Evolutionary conservation across 148 eudicot species (phyloP).

Genomic region (Camellia lanceoleosa): DNA sequence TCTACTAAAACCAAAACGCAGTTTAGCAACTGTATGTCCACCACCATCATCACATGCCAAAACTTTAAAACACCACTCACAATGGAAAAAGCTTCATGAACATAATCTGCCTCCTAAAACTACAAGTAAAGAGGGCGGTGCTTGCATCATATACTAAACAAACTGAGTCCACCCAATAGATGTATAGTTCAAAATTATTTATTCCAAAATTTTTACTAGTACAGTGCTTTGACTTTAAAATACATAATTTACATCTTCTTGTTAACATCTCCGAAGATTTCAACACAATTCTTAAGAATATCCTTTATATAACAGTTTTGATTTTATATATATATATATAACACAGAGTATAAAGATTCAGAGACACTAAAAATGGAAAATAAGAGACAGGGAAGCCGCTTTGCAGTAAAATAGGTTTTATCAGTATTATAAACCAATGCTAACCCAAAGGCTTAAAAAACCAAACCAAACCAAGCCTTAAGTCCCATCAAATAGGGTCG

Average conservation of each 20-base stretch:
- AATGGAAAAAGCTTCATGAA: not conserved
- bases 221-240: not conserved
- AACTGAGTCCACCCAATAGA: not conserved
- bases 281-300: not conserved
- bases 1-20: not conserved
- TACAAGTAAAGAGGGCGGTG: not conserved
- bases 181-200: not conserved
- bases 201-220: not conserved
- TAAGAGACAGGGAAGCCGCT: not conserved
- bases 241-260: not conserved
- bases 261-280: not conserved
- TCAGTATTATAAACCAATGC: not conserved
- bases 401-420: not conserved
- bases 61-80: not conserved
- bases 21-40: not conserved
- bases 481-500: no score
- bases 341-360: not conserved
- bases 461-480: no score
- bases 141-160: not conserved
- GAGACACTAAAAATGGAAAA: not conserved
- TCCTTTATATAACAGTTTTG: not conserved
- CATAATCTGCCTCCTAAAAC: not conserved
- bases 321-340: not conserved
- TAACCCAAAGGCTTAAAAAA: not conserved
- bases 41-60: slow-evolving; percentile 10